Evolutionary conservation across 164 flowering plant genomes (phyloP), one percentile per base, ranked within the genome.

Genomic region (Tinospora cordifolia): DNA sequence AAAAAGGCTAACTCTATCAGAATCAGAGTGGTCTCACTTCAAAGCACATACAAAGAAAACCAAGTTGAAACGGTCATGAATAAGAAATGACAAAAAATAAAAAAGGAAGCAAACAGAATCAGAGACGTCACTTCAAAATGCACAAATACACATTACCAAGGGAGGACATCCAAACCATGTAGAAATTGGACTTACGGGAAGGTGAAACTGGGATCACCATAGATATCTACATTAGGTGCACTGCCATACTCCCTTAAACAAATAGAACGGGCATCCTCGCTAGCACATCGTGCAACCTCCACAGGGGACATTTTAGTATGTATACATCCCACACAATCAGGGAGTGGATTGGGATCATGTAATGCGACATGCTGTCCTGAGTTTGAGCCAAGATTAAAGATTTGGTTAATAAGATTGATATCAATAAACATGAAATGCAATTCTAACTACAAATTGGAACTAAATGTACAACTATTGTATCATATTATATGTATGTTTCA

Each of bases 321-420:
- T 75, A 90, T 89, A 49, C 85, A 89, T 46, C 98, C 98, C 10
- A 93, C 85, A 71, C 83, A 75, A 70, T 90, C 83, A 49, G 94
- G 97, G 75, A 78, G 85, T 0, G 92, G 97, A 68, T 90, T 81
- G 22, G 96, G 94, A 72, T 93, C 90, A 69, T 91, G 98, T 85
- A 93, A 80, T 41, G 88, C 98, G 69, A 93, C 98, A 70, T 93
- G 97, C 86, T 93, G 98, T 75, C 98, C 98, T 93, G 88, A 76
- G 74, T 75, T 71, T 22, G 46, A 80, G 15, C 69, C 65, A 70
- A 63, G 72, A 62, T 71, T 25, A 12, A 75, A 75, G 68, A 25
- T 54, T 58, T 24, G 36, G 30, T 67, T 39, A 77, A 27, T 41
- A n/a, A 68, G 40, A 38, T 67, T 39, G 11, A 30, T 36, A 54